Conservation (phyloP, 495 filamentous ascomycete genomes). For the Aspergillus hancockii region DNA sequence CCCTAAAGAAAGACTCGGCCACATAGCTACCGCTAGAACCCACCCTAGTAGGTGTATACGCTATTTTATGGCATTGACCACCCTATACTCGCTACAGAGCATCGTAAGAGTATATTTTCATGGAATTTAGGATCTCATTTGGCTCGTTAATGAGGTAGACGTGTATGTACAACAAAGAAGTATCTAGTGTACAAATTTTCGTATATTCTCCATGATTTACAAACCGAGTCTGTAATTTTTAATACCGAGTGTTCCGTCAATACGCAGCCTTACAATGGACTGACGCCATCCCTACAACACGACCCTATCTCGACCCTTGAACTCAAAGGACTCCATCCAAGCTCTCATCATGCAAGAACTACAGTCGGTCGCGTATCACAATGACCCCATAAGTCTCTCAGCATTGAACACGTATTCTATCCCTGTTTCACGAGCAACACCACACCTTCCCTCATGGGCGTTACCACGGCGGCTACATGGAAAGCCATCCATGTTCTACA, state of each 20-base stretch:
- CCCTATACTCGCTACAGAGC: too few species aligned
- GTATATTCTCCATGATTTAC: not conserved
- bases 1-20: too few species aligned
- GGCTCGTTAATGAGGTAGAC: too few species aligned
- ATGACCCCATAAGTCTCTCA: not conserved
- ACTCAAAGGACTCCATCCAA: not conserved
- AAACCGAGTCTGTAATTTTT: not conserved
- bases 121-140: too few species aligned
- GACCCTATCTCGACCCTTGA: conserved; percentile 13
- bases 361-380: not conserved
- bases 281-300: conserved; percentile 8
- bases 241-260: not conserved
- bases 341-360: not conserved
- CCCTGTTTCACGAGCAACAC: not conserved
- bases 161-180: too few species aligned
- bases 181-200: not conserved
- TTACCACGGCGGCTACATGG: not conserved
- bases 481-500: not conserved
- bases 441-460: not conserved
- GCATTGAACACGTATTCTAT: conserved; percentile 2
- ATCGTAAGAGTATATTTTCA: too few species aligned
- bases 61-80: too few species aligned
- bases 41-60: too few species aligned
- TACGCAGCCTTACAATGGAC: too few species aligned
- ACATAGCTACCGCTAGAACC: too few species aligned